A percentile compares a stretch with the other conserved stretches of the same genome.
Evolutionary conservation across 2,329 filamentous ascomycete genomes (phyloP).

Genomic region (Fusarium sp.): DNA sequence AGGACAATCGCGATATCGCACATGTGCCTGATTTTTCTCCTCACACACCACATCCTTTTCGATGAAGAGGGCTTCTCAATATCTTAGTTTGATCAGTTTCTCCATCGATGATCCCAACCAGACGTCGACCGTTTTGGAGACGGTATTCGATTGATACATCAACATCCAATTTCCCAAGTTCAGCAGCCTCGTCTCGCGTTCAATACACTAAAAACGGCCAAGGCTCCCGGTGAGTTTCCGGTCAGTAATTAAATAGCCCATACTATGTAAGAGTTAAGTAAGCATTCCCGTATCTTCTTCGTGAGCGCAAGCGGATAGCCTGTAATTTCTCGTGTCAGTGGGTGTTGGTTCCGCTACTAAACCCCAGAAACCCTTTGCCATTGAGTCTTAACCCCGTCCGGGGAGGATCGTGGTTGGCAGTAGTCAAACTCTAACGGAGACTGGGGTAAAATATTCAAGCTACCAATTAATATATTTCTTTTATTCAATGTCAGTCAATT

Average conservation of each 20-base stretch:
- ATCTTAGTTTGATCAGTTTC: neutral
- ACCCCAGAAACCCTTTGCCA: conserved; percentile 8
- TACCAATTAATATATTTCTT: conserved; percentile 4
- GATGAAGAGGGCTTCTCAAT: neutral
- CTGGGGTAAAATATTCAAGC: neutral
- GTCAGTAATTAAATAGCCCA: conserved; percentile 2
- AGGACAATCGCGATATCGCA: conserved; percentile 17
- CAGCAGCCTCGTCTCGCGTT: neutral
- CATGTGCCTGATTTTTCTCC: conserved; percentile 26
- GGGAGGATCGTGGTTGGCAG: conserved; percentile 19
- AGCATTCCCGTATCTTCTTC: conserved; percentile 30
- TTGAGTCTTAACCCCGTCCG: conserved; percentile 15
- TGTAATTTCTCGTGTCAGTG: conserved; percentile 12
- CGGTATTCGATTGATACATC: conserved; percentile 5
- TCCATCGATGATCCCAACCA: conserved; percentile 15
- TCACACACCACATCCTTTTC: conserved; percentile 22
- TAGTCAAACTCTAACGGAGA: conserved; percentile 15
- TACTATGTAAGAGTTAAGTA: conserved; percentile 28
- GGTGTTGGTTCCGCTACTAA: neutral
- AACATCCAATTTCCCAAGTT: neutral
- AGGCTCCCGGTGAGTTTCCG: neutral
- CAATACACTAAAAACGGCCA: neutral
- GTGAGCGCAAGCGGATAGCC: conserved; percentile 19
- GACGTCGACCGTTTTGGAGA: conserved; percentile 13
- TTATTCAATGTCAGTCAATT: conserved; percentile 9